Percentiles rank a stretch among this genome's conserved stretches.
These are phyloP conservation scores for Coemansia sp. DNA, from an alignment of 192 early-diverging fungal species.

Conservation along the genomic window DNA sequence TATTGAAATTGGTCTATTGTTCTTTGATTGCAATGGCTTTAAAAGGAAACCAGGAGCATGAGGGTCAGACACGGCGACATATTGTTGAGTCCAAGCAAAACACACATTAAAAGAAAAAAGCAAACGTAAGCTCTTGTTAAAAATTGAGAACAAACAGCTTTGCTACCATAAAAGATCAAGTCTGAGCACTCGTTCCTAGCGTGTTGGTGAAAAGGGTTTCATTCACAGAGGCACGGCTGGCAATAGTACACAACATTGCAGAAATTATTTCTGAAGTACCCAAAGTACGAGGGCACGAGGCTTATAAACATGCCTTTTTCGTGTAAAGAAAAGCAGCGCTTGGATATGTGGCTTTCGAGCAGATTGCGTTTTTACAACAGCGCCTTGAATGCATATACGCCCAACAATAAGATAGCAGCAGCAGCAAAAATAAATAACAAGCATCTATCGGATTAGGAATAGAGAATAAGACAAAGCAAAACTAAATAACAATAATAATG, in stretches of 20 bases:
- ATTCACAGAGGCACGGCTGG: not conserved
- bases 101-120: not conserved
- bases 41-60: not conserved
- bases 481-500: not conserved
- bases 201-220: not conserved
- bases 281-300: not conserved
- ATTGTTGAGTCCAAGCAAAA: not conserved
- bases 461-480: not conserved
- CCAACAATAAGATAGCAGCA: not conserved
- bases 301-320: not conserved
- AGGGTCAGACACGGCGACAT: not conserved
- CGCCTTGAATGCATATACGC: not conserved
- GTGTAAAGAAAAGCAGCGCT: not conserved
- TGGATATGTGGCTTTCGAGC: not conserved
- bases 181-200: not conserved
- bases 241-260: not conserved
- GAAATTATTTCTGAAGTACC: not conserved
- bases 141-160: not conserved
- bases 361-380: not conserved
- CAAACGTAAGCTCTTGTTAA: not conserved
- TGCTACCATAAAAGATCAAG: not conserved
- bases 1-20: constrained; percentile 1
- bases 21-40: constrained; percentile 1
- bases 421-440: not conserved
- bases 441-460: not conserved